Conservation (phyloP, 177 flowering plant genomes). For the Vitis hybrid region DNA sequence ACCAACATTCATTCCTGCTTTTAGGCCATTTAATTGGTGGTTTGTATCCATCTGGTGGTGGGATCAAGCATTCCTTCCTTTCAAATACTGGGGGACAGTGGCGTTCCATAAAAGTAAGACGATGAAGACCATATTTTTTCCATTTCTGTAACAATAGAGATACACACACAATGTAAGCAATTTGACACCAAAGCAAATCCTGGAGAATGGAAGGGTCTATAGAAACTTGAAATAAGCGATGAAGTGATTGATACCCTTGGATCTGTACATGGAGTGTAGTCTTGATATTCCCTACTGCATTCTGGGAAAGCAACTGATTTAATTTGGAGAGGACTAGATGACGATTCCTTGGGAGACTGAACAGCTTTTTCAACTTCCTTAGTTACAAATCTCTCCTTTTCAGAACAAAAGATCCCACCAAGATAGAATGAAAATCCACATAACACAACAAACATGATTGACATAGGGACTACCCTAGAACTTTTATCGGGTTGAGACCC, state of each 20-base stretch:
- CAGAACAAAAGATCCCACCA: constrained; percentile 79
- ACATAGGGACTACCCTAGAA: constrained; percentile 53
- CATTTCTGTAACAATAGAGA: constrained; percentile 57
- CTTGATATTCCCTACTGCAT: constrained; percentile 77
- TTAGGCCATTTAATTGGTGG: constrained; percentile 91
- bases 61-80: constrained; percentile 87
- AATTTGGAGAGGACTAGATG: constrained; percentile 46
- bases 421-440: constrained; percentile 97
- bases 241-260: constrained; percentile 59
- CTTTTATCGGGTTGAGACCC: constrained; percentile 46
- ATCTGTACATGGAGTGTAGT: constrained; percentile 98
- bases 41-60: constrained; percentile 95
- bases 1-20: constrained; percentile 92
- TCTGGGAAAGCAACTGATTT: constrained; percentile 59
- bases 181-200: not conserved
- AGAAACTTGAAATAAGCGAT: constrained; percentile 5
- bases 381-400: constrained; percentile 35
- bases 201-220: not conserved
- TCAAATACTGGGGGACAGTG: constrained; percentile 94
- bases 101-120: constrained; percentile 90
- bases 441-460: constrained; percentile 56
- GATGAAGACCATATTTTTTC: constrained; percentile 73
- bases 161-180: not conserved
- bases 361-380: constrained; percentile 30
- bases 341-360: constrained; percentile 33